phyloP scores from a whole-genome alignment of 345 rosid genomes.

The Eucalyptus cladocalyx region DNA sequence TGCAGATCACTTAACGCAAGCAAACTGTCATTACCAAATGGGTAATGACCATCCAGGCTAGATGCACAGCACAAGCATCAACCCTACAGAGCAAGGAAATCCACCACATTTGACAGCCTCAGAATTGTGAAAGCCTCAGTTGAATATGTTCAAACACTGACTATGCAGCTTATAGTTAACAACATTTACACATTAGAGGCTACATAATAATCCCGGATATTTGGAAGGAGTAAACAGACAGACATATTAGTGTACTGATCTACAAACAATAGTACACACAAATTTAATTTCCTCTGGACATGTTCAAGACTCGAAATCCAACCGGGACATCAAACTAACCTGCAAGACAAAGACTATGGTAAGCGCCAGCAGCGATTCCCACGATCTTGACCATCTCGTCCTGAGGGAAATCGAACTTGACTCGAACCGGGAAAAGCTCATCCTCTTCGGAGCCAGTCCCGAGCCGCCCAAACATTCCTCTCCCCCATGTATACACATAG shows the following conservation, averaged over 20 bases:
- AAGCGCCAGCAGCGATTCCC: constrained; percentile 80
- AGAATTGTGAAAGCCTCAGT: background rate
- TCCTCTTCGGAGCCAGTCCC: constrained; percentile 71
- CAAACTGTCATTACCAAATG: background rate
- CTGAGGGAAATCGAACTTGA: constrained; percentile 12
- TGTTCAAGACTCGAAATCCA: background rate
- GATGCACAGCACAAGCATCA: background rate
- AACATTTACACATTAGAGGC: background rate
- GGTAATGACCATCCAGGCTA: background rate
- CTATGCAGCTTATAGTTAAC: background rate
- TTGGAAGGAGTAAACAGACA: background rate
- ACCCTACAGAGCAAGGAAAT: background rate
- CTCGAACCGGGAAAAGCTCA: constrained; percentile 50
- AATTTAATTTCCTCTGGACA: background rate
- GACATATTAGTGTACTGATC: background rate
- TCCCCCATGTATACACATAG: constrained; percentile 77
- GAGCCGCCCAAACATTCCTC: constrained; percentile 89
- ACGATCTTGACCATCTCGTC: constrained; percentile 33
- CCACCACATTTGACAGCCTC: background rate
- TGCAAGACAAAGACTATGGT: constrained; percentile 79
- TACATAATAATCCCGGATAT: background rate
- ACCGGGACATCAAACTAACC: constrained; percentile 19
- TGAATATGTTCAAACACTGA: background rate
- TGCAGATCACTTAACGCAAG: background rate
- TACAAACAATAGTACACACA: background rate